These are phyloP conservation scores for Rubia tinctorum DNA, from an alignment of 305 asterid species.

Conservation along the genomic window DNA sequence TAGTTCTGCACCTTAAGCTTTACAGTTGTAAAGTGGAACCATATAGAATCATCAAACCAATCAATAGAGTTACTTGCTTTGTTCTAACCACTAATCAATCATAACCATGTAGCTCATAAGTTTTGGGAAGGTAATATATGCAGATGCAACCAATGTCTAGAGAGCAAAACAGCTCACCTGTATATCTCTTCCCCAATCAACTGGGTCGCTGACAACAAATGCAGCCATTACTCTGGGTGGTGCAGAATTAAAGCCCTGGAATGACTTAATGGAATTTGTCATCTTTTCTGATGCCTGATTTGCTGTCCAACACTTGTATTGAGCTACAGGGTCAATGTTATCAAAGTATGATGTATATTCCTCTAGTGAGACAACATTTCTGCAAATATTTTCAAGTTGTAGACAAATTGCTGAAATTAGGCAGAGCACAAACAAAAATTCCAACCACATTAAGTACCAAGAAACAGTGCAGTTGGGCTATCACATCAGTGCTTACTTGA, in stretches of 20 bases:
- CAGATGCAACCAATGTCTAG: slow-evolving; percentile 6
- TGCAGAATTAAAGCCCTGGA: slow-evolving; percentile 14
- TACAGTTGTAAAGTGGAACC: not conserved
- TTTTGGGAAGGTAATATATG: not conserved
- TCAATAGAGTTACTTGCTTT: not conserved
- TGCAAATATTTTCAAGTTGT: slow-evolving; percentile 21
- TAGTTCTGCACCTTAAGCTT: not conserved
- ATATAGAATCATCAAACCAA: not conserved
- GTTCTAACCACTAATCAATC: not conserved
- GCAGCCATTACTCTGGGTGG: slow-evolving; percentile 47
- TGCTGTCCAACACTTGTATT: slow-evolving; percentile 55
- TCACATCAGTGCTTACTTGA: slow-evolving; percentile 28
- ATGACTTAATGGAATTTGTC: slow-evolving; percentile 22
- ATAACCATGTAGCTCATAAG: not conserved
- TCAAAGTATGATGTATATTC: slow-evolving; percentile 49
- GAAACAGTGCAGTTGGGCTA: not conserved
- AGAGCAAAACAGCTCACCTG: slow-evolving; percentile 33
- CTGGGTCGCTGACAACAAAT: slow-evolving; percentile 62
- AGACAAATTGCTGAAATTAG: slow-evolving; percentile 3
- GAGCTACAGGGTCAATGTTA: slow-evolving; percentile 61
- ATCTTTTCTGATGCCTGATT: slow-evolving; percentile 24
- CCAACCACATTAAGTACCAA: not conserved
- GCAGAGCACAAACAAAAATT: not conserved
- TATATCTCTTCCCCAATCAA: slow-evolving; percentile 71
- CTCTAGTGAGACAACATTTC: slow-evolving; percentile 57